These are phyloP conservation scores for Mycena vulgaris DNA, from an alignment of 768 basidiomycete genomes.

Conservation along the genomic window DNA sequence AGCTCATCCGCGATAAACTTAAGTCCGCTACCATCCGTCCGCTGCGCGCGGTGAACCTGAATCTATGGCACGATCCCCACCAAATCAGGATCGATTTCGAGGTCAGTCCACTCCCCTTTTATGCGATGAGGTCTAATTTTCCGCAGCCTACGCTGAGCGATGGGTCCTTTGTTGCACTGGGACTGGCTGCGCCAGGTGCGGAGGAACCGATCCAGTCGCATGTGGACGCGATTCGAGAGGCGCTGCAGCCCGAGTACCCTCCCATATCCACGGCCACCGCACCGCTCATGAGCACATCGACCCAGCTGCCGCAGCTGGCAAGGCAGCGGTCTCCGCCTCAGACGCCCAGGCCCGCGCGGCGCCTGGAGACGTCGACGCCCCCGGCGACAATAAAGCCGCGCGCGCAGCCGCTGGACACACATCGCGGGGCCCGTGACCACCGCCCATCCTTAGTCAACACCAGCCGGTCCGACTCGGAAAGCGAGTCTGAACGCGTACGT, in stretches of 20 bases:
- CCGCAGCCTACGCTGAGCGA: background rate
- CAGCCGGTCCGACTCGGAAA: background rate
- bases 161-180: conserved; percentile 40
- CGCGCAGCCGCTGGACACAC: too few species aligned
- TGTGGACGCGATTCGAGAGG: conserved; percentile 48
- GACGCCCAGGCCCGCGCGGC: conserved; percentile 19
- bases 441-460: background rate
- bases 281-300: conserved; percentile 34
- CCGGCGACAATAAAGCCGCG: conserved; percentile 36
- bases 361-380: conserved; percentile 28
- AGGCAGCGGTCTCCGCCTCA: background rate
- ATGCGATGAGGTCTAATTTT: too few species aligned
- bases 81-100: conserved; percentile 36
- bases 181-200: conserved; percentile 29
- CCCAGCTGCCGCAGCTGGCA: conserved; percentile 37
- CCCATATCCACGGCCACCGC: conserved; percentile 35
- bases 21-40: background rate
- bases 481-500: background rate
- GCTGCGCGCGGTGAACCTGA: conserved; percentile 8
- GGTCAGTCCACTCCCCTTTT: conserved; percentile 22
- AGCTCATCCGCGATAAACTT: conserved; percentile 22
- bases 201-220: conserved; percentile 37
- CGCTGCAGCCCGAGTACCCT: conserved; percentile 48
- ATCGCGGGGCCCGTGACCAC: conserved; percentile 8
- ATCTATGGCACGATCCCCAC: conserved; percentile 38